Evolutionary conservation across 148 eudicot genomes (phyloP).

Genomic region (Persicaria maculosa): DNA sequence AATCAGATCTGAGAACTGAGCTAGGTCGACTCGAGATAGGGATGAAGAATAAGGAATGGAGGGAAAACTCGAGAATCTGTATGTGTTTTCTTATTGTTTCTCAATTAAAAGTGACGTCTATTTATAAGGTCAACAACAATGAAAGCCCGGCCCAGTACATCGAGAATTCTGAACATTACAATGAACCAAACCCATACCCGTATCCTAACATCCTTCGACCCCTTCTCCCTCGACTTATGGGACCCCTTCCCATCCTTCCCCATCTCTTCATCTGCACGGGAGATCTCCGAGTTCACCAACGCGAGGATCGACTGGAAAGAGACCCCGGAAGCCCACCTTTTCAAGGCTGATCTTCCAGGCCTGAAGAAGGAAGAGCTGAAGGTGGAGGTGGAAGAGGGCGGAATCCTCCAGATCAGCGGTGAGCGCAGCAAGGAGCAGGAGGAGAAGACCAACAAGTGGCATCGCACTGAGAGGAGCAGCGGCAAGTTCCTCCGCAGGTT

Average conservation of each 20-base stretch:
- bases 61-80: too few relatives aligned
- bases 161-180: too few relatives aligned
- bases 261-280: slow-evolving; percentile 24
- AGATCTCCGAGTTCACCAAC: slow-evolving; percentile 32
- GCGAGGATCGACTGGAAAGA: slow-evolving; percentile 41
- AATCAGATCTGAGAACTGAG: too few relatives aligned
- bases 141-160: too few relatives aligned
- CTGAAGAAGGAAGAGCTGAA: slow-evolving; percentile 46
- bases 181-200: too few relatives aligned
- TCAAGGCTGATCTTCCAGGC: slow-evolving; percentile 49
- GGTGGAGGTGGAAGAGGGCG: slow-evolving; percentile 42
- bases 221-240: slow-evolving; percentile 21
- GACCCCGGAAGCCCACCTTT: slow-evolving; percentile 37
- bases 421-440: slow-evolving; percentile 4
- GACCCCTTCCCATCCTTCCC: slow-evolving; percentile 19
- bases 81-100: too few relatives aligned
- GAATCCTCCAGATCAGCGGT: slow-evolving; percentile 14
- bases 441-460: slow-evolving; percentile 29
- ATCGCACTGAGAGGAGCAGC: slow-evolving; percentile 19
- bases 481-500: slow-evolving; percentile 40
- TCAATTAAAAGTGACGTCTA: too few relatives aligned
- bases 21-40: too few relatives aligned
- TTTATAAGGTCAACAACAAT: too few relatives aligned
- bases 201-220: slow-evolving; percentile 14
- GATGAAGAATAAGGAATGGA: too few relatives aligned